Base-by-base conservation (phyloP, 1,284 basidiomycete species). In the Rhodofomes roseus region DNA sequence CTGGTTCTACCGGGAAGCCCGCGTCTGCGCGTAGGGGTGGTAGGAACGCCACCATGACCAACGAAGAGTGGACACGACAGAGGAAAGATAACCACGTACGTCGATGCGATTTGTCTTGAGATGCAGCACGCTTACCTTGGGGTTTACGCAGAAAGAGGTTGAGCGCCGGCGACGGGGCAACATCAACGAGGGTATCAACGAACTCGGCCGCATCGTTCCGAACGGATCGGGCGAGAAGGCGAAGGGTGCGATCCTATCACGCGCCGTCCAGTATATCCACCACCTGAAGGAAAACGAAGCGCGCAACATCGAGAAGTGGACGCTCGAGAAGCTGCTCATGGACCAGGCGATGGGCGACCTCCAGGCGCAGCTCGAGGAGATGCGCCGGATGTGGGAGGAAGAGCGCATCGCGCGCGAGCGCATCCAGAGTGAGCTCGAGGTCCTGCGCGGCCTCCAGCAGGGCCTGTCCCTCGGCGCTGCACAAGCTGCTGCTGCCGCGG, bases 151-250 rank as follows among this genome's bases (percentile, higher is more conserved):
- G 93, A 97, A 97, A 90, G 96, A 98, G 76, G 96, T 98, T 12
- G 96, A 98, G 75, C 90, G 95, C 60, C 85, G 95, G 48, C 88
- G 96, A 55, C 82, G 96, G 58, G 92, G 94, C 20, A 95, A 95
- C 68, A 98, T 98, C 77, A 96, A 96, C 73, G 92, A 96, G 62
- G 95, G 95, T 0, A 97, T 98, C 77, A 94, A 91, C 71, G 91
- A 95, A 70, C 86, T 98, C 25, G 90, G 92, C 1, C 83, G 89
- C 8, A 93, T 96, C 66, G 90, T 97, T 2, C 95, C 95, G 7
- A 90, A 87, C 63, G 90, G 89, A 48, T 88, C 90, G 0, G 91
- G 92, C 54, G 93, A 95, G 73, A 94, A 95, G 68, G 88, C 89
- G 57, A 96, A 96, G 70, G 92, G 92, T 34, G 92, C 92, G 8